Evolutionary conservation across 2,329 filamentous ascomycete species (phyloP).

Genomic region (Fusarium coicis): DNA sequence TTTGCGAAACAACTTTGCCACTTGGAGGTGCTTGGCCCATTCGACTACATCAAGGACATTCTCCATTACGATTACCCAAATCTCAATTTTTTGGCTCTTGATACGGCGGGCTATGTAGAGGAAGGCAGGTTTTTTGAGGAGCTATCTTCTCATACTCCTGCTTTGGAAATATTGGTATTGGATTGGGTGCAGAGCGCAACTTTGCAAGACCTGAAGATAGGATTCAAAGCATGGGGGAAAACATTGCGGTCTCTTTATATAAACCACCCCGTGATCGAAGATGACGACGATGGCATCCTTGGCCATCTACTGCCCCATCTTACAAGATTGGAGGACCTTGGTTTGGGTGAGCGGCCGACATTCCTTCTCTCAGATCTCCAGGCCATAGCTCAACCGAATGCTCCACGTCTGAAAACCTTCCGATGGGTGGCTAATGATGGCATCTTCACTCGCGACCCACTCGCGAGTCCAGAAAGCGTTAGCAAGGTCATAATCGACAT

Average conservation of each 20-base stretch:
- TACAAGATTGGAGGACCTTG: background rate
- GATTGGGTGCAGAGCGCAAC: background rate
- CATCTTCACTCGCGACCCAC: background rate
- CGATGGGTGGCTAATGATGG: background rate
- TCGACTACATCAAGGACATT: background rate
- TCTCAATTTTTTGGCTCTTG: background rate
- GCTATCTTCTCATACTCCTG: background rate
- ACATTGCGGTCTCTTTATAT: conserved; percentile 13
- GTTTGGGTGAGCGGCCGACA: background rate
- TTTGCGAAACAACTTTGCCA: background rate
- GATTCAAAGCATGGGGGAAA: conserved; percentile 13
- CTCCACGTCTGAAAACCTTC: background rate
- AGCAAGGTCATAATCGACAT: background rate
- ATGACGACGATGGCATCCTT: background rate
- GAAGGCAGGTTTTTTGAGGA: background rate
- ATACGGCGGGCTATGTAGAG: background rate
- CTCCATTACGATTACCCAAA: background rate
- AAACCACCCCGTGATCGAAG: rapidly evolving
- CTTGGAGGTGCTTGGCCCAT: background rate
- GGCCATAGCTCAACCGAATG: background rate
- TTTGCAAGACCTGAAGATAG: background rate
- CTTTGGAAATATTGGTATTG: background rate
- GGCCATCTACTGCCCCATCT: background rate
- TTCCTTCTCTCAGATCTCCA: background rate
- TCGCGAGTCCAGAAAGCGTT: too few species aligned